phyloP scores from a whole-genome alignment of 495 filamentous ascomycete species.

The Penicillium pulvis region DNA sequence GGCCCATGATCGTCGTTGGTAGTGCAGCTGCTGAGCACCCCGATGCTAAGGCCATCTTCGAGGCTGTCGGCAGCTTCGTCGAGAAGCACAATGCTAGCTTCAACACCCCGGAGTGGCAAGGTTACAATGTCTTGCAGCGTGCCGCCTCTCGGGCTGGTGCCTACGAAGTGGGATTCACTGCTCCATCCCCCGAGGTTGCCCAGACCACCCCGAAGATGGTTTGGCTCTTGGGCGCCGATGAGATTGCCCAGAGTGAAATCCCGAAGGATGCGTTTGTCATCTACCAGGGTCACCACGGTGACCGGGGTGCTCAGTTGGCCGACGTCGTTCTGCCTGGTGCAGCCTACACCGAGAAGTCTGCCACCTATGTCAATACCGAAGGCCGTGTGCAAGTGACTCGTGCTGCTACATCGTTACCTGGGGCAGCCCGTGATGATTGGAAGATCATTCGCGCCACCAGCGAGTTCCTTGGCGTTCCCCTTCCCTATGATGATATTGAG shows the following conservation, averaged over 20 bases:
- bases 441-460: slow-evolving; percentile 92
- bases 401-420: slow-evolving; percentile 79
- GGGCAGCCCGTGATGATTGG: slow-evolving; percentile 94
- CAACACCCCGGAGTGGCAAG: slow-evolving; percentile 89
- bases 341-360: slow-evolving; percentile 96
- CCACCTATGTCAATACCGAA: slow-evolving; percentile 96
- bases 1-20: slow-evolving; percentile 94
- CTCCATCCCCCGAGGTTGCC: slow-evolving; percentile 75
- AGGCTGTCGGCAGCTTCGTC: slow-evolving; percentile 82
- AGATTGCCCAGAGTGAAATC: slow-evolving; percentile 75
- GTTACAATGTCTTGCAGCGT: slow-evolving; percentile 93
- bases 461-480: slow-evolving; percentile 84
- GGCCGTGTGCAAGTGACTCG: slow-evolving; percentile 92
- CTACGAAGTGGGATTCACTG: slow-evolving; percentile 92
- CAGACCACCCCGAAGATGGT: slow-evolving; percentile 87
- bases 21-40: slow-evolving; percentile 85
- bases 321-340: slow-evolving; percentile 93
- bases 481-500: slow-evolving; percentile 92
- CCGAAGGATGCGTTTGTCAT: slow-evolving; percentile 94
- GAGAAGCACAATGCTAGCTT: slow-evolving; percentile 91
- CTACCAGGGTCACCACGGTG: slow-evolving; percentile 98
- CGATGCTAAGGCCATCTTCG: slow-evolving; percentile 90
- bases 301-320: slow-evolving; percentile 86
- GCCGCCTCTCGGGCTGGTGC: slow-evolving; percentile 88
- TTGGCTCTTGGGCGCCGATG: slow-evolving; percentile 96